Base-by-base conservation (phyloP, 768 basidiomycete species). In the Tulasnella sp. region DNA sequence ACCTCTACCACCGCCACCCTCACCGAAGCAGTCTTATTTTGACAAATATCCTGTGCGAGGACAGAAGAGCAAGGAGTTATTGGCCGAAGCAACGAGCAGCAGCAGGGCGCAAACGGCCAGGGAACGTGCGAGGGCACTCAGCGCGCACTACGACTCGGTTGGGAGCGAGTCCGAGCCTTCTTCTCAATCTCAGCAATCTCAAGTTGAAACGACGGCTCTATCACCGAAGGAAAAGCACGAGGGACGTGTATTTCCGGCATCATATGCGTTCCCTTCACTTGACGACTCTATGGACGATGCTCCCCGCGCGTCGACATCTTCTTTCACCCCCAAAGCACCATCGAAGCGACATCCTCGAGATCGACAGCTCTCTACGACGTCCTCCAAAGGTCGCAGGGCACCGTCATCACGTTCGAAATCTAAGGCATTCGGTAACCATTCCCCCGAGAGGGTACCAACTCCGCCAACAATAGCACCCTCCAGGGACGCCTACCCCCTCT, bases 11-110 rank as follows among this genome's bases (percentile, higher is more conserved):
- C 7, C 48, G 32, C n/a, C 48, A 21, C 42, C 47, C 45, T 61
- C 64, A 24, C 64, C 64, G 2, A 3, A 29, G 21, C 50, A 62
- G 50, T 50, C 64, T 11, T 65, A 65, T 44, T 65, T 65, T 52
- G 64, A 64, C 48, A 61, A 64, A 45, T 65, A 65, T 49, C 64
- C 64, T 24, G 48, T 34, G 13, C 63, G 64, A 26, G 44, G 60
- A 17, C 51, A 43, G 43, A 48, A 64, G 32, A 61, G 51, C 29
- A 29, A 41, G 41, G 30, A 27, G 42, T 24, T 23, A n/a, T 23
- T 24, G 34, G 49, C 43, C 56, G 52, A 38, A 38, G 45, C 42
- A n/a, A 55, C 24, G 58, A 51, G 49, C 10, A 54, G 29, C 3
- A 47, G 19, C 2, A 11, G 41, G 30, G 48, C 32, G 27, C 62